phyloP scores from a whole-genome alignment of 202 grass and related monocot genomes.

The Zoysia matrella region DNA sequence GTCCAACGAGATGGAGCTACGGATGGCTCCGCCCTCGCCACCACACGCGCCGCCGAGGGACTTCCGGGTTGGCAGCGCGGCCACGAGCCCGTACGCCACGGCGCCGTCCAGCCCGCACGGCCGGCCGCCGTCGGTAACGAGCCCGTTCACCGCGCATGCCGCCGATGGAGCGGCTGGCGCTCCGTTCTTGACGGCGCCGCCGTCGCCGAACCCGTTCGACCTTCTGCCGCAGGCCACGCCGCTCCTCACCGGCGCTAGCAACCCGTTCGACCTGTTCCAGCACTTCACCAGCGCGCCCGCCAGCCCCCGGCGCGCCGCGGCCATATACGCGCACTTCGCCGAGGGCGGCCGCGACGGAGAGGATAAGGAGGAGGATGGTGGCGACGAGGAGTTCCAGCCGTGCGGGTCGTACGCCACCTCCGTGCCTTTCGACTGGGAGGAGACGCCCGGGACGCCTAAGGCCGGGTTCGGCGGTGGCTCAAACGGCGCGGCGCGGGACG shows the following conservation, averaged over 20 bases:
- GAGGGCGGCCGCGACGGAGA: not conserved
- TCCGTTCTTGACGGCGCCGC: slow-evolving; percentile 52
- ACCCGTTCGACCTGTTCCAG: slow-evolving; percentile 82
- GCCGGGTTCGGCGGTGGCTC: slow-evolving; percentile 22
- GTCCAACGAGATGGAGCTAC: slow-evolving; percentile 43
- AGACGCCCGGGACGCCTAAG: slow-evolving; percentile 88
- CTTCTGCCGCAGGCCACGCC: slow-evolving; percentile 47
- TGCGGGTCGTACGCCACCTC: slow-evolving; percentile 48
- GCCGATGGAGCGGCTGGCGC: slow-evolving; percentile 8
- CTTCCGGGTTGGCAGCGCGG: slow-evolving; percentile 40
- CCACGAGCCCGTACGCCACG: slow-evolving; percentile 48
- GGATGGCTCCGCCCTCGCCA: slow-evolving; percentile 36
- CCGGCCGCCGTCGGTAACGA: not conserved
- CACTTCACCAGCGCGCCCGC: slow-evolving; percentile 91
- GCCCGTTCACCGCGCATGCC: slow-evolving; percentile 36
- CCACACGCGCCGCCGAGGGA: slow-evolving; percentile 22
- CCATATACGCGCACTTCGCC: slow-evolving; percentile 66
- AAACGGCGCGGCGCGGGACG: slow-evolving; percentile 35
- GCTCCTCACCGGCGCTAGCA: slow-evolving; percentile 45
- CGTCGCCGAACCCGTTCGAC: slow-evolving; percentile 66
- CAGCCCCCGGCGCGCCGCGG: slow-evolving; percentile 77
- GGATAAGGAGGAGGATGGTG: not conserved
- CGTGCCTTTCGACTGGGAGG: slow-evolving; percentile 95
- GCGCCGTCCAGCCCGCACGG: slow-evolving; percentile 52
- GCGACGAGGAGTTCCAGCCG: slow-evolving; percentile 33